Evolutionary conservation across 805 yeast species (phyloP), one percentile per base, ranked within the genome.

Genomic region (Kuraishia piskuri): DNA sequence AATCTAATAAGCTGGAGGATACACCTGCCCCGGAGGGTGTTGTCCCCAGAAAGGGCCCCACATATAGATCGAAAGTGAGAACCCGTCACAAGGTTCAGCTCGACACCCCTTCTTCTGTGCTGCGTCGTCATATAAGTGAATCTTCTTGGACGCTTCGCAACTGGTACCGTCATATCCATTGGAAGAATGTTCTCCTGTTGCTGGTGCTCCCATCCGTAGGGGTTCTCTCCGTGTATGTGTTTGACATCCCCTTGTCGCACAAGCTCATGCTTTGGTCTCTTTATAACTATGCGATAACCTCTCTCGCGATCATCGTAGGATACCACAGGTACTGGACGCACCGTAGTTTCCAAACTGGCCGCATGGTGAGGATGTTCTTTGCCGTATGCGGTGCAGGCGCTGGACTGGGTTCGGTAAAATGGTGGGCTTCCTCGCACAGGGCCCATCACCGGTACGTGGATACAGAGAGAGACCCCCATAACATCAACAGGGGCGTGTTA

Each of bases 381-480:
- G 78, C 83, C n/a, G 61, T 83, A 0, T 72, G 82, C 48, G 91
- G 92, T 5, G 71, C 85, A 19, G 85, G 88, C 58, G 81, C 84
- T 7, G 96, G 90, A 2, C 71, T 89, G 52, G 96, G 96, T 4
- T 77, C 88, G 2, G 80, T 84, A 12, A 76, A 84, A 62, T 78
- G 85, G 79, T 90, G 96, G 96, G 84, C 88, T 22, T 75, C 84
- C 17, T 76, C 88, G 49, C 98, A 91, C 72, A 74, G 96, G 55
- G 90, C 94, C 3, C 97, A 91, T 70, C 97, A 91, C 68, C 80
- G 92, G 55, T 88, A 79, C 67, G 84, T 94, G 47, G 96, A 91
- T 64, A 86, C 95, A 0, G 96, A 88, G 56, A 77, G 79, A 61
- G 98, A 91, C 67, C 97, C 98, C 1, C 90, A 88, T 68, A 83